Percentiles rank a stretch among this genome's conserved stretches.
Evolutionary conservation across 1,139 yeast species (phyloP).

Genomic region (Hyphopichia wangnamkhiaoensis): DNA sequence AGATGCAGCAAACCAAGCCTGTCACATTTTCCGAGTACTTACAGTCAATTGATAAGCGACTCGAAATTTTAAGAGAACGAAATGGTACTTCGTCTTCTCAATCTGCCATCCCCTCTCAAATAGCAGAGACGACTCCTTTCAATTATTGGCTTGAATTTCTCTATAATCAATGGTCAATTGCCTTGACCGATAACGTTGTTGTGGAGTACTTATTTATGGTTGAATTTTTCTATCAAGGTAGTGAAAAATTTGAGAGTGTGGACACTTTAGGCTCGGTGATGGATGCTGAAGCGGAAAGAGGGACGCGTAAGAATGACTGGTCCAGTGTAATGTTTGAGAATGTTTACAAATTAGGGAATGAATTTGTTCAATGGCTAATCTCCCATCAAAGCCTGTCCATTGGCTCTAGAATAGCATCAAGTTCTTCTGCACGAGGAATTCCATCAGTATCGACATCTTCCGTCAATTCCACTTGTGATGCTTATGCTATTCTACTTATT

Average conservation of each 20-base stretch:
- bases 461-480: conserved; percentile 55
- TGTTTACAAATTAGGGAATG: conserved; percentile 44
- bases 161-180: conserved; percentile 71
- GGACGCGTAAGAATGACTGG: conserved; percentile 48
- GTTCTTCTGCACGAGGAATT: conserved; percentile 17
- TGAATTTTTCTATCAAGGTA: conserved; percentile 64
- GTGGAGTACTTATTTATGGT: conserved; percentile 76
- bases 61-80: conserved; percentile 41
- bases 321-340: conserved; percentile 53
- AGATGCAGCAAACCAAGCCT: conserved; percentile 10
- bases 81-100: conserved; percentile 39
- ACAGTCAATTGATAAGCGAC: conserved; percentile 56
- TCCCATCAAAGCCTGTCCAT: conserved; percentile 23
- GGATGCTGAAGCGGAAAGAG: conserved; percentile 8
- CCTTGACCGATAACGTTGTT: conserved; percentile 72
- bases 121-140: conserved; percentile 75
- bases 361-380: conserved; percentile 41
- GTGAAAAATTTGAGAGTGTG: conserved; percentile 34
- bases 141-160: conserved; percentile 72
- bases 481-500: conserved; percentile 75
- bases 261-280: conserved; percentile 11
- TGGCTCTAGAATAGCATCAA: conserved; percentile 15
- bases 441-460: conserved; percentile 14
- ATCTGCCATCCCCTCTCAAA: conserved; percentile 77
- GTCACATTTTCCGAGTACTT: conserved; percentile 47